phyloP scores from a whole-genome alignment of 1,139 yeast genomes.

The Pichia sp. region DNA sequence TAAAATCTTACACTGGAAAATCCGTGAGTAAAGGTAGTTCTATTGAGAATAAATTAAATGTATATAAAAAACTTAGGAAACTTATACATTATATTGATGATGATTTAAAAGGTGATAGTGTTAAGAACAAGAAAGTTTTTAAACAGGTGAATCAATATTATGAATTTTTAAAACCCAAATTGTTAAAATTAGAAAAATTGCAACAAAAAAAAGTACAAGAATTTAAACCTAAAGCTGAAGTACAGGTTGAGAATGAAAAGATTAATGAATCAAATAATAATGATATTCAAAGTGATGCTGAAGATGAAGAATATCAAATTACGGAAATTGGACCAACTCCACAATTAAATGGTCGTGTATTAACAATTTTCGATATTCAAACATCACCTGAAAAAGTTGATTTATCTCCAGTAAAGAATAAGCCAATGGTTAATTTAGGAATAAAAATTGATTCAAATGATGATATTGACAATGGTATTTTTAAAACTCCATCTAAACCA shows the following conservation, averaged over 20 bases:
- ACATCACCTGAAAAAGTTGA: constrained; percentile 22
- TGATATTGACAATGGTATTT: constrained; percentile 13
- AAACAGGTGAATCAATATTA: constrained; percentile 8
- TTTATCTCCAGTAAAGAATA: constrained; percentile 28
- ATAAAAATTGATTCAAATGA: neutral
- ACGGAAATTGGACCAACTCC: constrained; percentile 69
- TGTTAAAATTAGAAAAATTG: neutral
- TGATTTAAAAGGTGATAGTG: neutral
- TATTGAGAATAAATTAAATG: constrained; percentile 8
- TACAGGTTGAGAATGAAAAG: neutral
- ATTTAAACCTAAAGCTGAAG: neutral
- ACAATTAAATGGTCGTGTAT: constrained; percentile 61
- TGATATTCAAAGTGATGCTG: neutral
- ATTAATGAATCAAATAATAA: too few species aligned
- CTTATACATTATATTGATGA: constrained; percentile 5
- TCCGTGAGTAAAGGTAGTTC: constrained; percentile 7
- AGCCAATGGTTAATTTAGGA: constrained; percentile 6
- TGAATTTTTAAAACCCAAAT: neutral
- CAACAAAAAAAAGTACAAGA: neutral
- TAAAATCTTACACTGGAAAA: constrained; percentile 12
- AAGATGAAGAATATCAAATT: constrained; percentile 3
- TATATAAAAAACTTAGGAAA: constrained; percentile 12
- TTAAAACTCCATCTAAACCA: constrained; percentile 30
- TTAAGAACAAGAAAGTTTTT: neutral
- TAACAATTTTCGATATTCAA: constrained; percentile 56